These are phyloP conservation scores for Andrographis paniculata DNA, from an alignment of 305 asterid genomes.

Conservation along the genomic window DNA sequence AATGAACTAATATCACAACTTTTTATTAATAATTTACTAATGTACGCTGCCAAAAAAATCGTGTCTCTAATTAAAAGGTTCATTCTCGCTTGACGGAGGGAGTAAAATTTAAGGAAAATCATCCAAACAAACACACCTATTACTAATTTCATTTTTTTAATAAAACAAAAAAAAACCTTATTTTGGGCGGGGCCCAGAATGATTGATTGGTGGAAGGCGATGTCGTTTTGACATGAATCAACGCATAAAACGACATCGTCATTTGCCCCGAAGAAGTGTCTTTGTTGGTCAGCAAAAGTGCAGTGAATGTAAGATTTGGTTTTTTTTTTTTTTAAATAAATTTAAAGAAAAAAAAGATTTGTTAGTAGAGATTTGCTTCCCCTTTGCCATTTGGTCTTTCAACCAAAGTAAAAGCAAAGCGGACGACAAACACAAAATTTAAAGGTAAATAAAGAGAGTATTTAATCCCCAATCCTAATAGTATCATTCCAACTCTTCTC, in stretches of 20 bases:
- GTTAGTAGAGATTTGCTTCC: slow-evolving; percentile 30
- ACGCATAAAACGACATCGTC: slow-evolving; percentile 36
- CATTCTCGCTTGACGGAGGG: too few species aligned
- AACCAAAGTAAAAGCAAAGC: slow-evolving; percentile 46
- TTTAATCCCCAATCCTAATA: slow-evolving; percentile 20
- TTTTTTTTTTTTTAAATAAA: too few species aligned
- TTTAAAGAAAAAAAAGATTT: slow-evolving; percentile 20
- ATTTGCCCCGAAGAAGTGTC: slow-evolving; percentile 33
- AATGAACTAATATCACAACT: too few species aligned
- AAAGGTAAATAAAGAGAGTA: slow-evolving; percentile 45
- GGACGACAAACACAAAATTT: slow-evolving; percentile 30
- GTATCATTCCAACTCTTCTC: not conserved
- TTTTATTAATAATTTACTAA: too few species aligned
- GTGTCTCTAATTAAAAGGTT: too few species aligned
- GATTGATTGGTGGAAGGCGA: slow-evolving; percentile 29
- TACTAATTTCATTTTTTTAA: too few species aligned
- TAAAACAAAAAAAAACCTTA: slow-evolving; percentile 27
- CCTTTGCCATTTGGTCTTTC: slow-evolving; percentile 41
- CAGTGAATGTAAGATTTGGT: slow-evolving; percentile 30
- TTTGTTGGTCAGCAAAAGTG: slow-evolving; percentile 40
- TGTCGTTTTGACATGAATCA: slow-evolving; percentile 32
- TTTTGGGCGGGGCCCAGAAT: slow-evolving; percentile 29
- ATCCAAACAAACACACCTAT: too few species aligned
- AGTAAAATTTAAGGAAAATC: too few species aligned
- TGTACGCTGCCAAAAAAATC: too few species aligned